Conservation (phyloP, 2,329 filamentous ascomycete species). For the Metarhizium brunneum region DNA sequence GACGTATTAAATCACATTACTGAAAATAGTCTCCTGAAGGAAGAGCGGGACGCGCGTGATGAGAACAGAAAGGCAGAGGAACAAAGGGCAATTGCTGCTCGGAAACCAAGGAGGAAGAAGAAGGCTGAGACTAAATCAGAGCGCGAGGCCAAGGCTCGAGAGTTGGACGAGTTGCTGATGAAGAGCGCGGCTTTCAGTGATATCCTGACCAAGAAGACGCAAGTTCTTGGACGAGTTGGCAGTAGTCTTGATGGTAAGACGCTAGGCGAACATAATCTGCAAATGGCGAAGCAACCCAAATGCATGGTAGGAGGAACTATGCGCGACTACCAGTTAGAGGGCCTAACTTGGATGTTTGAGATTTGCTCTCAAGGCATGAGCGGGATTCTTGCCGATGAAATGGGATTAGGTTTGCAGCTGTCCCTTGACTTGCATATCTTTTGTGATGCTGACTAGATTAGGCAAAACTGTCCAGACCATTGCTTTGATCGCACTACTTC, state of each 20-base stretch:
- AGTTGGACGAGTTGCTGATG: constrained; percentile 48
- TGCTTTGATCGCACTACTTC: constrained; percentile 73
- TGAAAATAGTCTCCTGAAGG: constrained; percentile 22
- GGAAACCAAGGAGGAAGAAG: constrained; percentile 37
- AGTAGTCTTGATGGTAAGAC: constrained; percentile 50
- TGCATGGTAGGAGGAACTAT: constrained; percentile 82
- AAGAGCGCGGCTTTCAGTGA: constrained; percentile 54
- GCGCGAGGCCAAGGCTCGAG: constrained; percentile 46
- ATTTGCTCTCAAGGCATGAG: constrained; percentile 71
- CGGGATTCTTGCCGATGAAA: constrained; percentile 87
- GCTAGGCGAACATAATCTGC: constrained; percentile 56
- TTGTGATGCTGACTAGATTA: constrained; percentile 16
- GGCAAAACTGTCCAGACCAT: constrained; percentile 92
- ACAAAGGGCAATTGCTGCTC: constrained; percentile 24
- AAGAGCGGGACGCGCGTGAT: constrained; percentile 25
- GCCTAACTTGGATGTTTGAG: constrained; percentile 92
- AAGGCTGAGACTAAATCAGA: constrained; percentile 44
- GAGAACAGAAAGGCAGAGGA: constrained; percentile 41
- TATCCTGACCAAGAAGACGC: constrained; percentile 54
- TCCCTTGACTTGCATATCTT: neutral
- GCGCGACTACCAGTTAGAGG: constrained; percentile 90
- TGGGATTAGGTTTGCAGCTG: constrained; percentile 58
- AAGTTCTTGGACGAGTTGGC: constrained; percentile 52
- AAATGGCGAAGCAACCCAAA: constrained; percentile 77
- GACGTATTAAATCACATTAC: constrained; percentile 10